phyloP scores from a whole-genome alignment of 106 monocot genomes.

The Narthecium ossifragum region DNA sequence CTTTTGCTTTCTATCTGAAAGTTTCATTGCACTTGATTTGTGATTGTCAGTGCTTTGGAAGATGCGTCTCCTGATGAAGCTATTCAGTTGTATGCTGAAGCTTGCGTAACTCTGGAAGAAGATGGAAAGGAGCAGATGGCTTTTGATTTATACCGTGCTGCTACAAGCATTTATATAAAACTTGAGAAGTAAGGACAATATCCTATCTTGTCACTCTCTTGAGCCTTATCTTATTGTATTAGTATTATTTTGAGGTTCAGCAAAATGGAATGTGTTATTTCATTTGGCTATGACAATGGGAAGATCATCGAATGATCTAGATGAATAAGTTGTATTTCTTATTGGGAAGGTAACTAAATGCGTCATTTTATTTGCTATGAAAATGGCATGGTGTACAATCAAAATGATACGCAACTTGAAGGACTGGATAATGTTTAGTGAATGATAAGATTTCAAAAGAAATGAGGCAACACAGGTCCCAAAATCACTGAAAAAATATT shows the following conservation, averaged over 20 bases:
- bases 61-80: slow-evolving; percentile 82
- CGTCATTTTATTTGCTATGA: too few relatives aligned
- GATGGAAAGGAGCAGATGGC: slow-evolving; percentile 97
- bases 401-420: too few relatives aligned
- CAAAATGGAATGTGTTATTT: too few relatives aligned
- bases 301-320: background rate
- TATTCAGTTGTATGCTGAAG: slow-evolving; percentile 64
- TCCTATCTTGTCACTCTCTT: background rate
- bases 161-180: slow-evolving; percentile 65
- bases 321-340: background rate
- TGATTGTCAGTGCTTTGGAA: slow-evolving; percentile 81
- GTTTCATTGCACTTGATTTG: slow-evolving; percentile 10
- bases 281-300: too few relatives aligned
- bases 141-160: slow-evolving; percentile 88
- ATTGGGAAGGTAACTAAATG: background rate
- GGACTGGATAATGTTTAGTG: too few relatives aligned
- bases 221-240: too few relatives aligned
- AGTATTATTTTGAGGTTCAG: too few relatives aligned
- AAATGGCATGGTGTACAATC: too few relatives aligned
- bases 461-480: too few relatives aligned
- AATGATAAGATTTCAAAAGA: too few relatives aligned
- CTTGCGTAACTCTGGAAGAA: slow-evolving; percentile 81
- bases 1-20: background rate
- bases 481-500: too few relatives aligned
- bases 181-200: slow-evolving; percentile 63